A percentile compares a stretch with the other conserved stretches of the same genome.
Conservation (phyloP, 2,329 filamentous ascomycete species). For the Xylaria sp. region DNA sequence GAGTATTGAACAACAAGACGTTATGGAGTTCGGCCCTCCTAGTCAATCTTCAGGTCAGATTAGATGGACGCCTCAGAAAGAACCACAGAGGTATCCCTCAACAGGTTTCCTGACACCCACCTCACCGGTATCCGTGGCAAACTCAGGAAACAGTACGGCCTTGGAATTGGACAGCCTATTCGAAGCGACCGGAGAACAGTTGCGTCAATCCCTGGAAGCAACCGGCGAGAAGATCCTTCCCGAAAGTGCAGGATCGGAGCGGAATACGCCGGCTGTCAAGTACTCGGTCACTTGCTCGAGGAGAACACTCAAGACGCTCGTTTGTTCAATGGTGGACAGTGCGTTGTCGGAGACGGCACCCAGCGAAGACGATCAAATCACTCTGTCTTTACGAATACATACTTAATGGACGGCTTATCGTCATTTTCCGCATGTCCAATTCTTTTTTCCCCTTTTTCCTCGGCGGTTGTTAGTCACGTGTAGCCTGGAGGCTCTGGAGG, state of each 20-base stretch:
- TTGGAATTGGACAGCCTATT: neutral
- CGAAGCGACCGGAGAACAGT: neutral
- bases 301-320: slow-evolving; percentile 1
- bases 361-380: neutral
- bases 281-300: neutral
- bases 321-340: slow-evolving; percentile 2
- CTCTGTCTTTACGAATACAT: slow-evolving; percentile 1
- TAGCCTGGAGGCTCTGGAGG: neutral
- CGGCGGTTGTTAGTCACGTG: neutral
- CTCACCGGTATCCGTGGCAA: neutral
- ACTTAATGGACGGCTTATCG: neutral
- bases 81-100: neutral
- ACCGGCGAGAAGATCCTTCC: neutral
- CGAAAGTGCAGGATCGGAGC: neutral
- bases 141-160: neutral
- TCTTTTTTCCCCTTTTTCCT: neutral
- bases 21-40: neutral
- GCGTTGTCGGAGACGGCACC: neutral
- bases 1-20: neutral
- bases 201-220: neutral
- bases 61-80: neutral
- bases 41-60: neutral
- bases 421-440: neutral
- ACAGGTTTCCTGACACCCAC: neutral
- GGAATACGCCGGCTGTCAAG: neutral